Base-by-base conservation (phyloP, 2,329 filamentous ascomycete genomes). In the Dactylellina leptospora region DNA sequence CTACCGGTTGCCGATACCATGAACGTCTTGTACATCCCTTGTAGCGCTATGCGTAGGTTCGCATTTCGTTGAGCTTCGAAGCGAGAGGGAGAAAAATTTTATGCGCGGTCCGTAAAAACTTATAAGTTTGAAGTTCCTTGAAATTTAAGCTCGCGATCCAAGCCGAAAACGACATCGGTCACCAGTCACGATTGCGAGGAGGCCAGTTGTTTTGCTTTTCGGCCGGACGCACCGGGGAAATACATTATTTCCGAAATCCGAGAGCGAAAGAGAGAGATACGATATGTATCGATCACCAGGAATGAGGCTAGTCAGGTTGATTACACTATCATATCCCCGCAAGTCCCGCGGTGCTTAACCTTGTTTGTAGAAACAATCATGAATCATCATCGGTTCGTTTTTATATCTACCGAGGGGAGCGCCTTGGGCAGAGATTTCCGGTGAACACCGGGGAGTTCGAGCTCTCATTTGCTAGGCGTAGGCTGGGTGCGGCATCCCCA, bases 221-320 rank as follows among this genome's bases (percentile, higher is more conserved):
- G 55, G 42, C 55, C 40, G 40, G 47, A 22, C 25, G 16, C 20
- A 22, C 45, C 53, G 53, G 53, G 54, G 42, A 10, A 23, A 16
- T 16, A 27, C 33, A 60, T 45, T 72, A 60, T 59, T 60, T 60
- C 68, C 68, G 68, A 72, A 63, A 53, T 56, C 68, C 68, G 59
- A 72, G 53, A 20, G 58, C 33, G 50, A 22, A 36, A 27, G 3
- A 51, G 25, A 56, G 33, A 55, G 5, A 40, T 54, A 40, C 10
- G n/a, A 36, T 9, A 4, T 2, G 2, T 36, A 36, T 36, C 30
- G 3, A 8, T 45, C 6, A 23, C 23, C 30, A 38, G 44, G 16
- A 42, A 40, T 30, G 33, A 11, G 36, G 8, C 10, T 36, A 33
- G 42, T 22, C n/a, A 16, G 28, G 33, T 48, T 55, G 64, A 70